Evolutionary conservation across 176 grass and related monocot genomes (phyloP).

Genomic region (Musa itinerans): DNA sequence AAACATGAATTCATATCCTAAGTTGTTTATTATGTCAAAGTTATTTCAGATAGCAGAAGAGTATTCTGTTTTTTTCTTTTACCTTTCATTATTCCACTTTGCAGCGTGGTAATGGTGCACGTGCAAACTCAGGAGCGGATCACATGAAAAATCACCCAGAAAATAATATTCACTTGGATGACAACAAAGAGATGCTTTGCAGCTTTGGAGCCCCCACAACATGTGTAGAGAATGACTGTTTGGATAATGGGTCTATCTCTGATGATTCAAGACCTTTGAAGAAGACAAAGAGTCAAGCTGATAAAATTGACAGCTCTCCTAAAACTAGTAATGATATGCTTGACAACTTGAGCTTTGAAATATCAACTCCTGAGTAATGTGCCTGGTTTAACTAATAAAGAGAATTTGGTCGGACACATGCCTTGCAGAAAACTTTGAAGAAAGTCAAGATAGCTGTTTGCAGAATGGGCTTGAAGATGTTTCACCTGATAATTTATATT

Average conservation of each 20-base stretch:
- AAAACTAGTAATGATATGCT: conserved; percentile 29
- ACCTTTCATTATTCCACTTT: conserved; percentile 17
- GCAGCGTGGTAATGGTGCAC: conserved; percentile 48
- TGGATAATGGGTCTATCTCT: conserved; percentile 25
- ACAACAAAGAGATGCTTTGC: conserved; percentile 23
- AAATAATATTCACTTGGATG: conserved; percentile 27
- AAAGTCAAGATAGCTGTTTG: conserved; percentile 20
- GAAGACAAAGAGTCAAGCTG: conserved; percentile 65
- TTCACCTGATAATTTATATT: conserved; percentile 27
- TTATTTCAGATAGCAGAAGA: not conserved
- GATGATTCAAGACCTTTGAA: conserved; percentile 52
- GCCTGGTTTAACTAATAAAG: conserved; percentile 9
- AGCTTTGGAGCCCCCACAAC: conserved; percentile 9
- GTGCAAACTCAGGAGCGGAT: conserved; percentile 23
- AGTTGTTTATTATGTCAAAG: not conserved
- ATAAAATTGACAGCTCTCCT: conserved; percentile 24
- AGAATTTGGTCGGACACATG: conserved; percentile 34
- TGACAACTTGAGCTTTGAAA: not conserved
- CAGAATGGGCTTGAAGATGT: conserved; percentile 31
- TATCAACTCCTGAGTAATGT: conserved; percentile 8
- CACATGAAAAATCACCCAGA: conserved; percentile 15
- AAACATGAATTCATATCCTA: not conserved
- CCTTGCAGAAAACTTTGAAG: conserved; percentile 26
- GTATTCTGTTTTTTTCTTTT: not conserved
- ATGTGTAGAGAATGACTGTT: conserved; percentile 38